These are phyloP conservation scores for Panaeolus papilionaceus DNA, from an alignment of 768 basidiomycete species.

Conservation along the genomic window DNA sequence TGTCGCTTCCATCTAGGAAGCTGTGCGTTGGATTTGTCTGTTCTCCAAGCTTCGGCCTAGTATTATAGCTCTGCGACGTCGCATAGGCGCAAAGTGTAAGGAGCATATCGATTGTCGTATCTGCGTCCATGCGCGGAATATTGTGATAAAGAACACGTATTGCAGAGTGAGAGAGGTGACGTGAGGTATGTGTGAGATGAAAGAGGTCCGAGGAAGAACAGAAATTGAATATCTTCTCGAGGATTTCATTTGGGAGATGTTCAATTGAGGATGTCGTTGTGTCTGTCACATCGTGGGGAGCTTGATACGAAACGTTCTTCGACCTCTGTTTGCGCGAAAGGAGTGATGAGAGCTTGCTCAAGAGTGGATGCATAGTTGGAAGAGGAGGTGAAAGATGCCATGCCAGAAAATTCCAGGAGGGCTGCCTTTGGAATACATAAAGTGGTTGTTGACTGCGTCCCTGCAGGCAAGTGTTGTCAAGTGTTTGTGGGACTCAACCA, in stretches of 20 bases:
- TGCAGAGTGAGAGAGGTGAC: slow-evolving; percentile 4
- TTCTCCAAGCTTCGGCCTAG: neutral
- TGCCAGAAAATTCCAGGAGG: slow-evolving; percentile 1
- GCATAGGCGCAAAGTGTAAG: slow-evolving; percentile 9
- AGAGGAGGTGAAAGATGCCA: slow-evolving; percentile 8
- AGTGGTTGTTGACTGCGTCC: neutral
- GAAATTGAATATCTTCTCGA: slow-evolving; percentile 4
- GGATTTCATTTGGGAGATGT: slow-evolving; percentile 14
- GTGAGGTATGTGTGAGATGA: slow-evolving; percentile 7
- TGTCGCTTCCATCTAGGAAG: neutral
- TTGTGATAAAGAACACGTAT: slow-evolving; percentile 11
- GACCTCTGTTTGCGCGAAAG: neutral
- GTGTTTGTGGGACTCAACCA: slow-evolving; percentile 7
- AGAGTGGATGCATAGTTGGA: neutral
- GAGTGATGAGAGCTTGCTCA: slow-evolving; percentile 7
- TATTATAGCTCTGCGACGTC: neutral
- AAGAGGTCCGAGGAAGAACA: slow-evolving; percentile 5
- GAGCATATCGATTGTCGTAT: slow-evolving; percentile 2
- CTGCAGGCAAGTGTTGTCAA: slow-evolving; percentile 14
- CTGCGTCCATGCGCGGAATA: slow-evolving; percentile 2
- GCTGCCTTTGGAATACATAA: slow-evolving; percentile 2
- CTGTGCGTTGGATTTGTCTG: neutral
- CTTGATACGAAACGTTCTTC: neutral
- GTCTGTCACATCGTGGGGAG: neutral
- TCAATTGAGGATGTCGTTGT: slow-evolving; percentile 1